Conservation (phyloP, 164 flowering plant species). For the Stephania cephalantha region DNA sequence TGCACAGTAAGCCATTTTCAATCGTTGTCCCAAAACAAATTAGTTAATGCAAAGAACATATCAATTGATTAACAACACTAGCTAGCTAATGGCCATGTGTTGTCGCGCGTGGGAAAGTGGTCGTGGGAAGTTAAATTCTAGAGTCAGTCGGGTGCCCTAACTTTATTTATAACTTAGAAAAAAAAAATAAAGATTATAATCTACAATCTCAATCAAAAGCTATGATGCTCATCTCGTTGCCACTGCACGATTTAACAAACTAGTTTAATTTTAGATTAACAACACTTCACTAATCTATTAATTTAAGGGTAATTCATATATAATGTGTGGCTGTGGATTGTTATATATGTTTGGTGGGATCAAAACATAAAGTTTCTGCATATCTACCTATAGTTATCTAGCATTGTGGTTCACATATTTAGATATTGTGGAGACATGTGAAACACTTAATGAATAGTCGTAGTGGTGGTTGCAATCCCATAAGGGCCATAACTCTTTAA, state of each 20-base stretch:
- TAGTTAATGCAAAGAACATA: too few species aligned
- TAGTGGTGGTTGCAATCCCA: not conserved
- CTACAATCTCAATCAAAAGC: too few species aligned
- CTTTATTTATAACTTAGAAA: too few species aligned
- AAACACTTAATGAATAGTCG: not conserved
- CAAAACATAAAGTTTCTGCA: not conserved
- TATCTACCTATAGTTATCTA: not conserved
- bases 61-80: too few species aligned
- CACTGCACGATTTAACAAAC: too few species aligned
- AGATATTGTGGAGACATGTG: not conserved
- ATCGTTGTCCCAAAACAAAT: not conserved
- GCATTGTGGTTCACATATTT: constrained; percentile 4
- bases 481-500: not conserved
- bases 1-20: not conserved
- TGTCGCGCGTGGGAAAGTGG: not conserved
- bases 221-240: too few species aligned
- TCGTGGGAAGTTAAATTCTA: too few species aligned
- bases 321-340: not conserved
- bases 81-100: too few species aligned
- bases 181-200: too few species aligned
- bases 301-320: not conserved
- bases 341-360: not conserved
- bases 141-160: too few species aligned
- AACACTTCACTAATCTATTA: not conserved
- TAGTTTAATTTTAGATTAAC: too few species aligned